These are phyloP conservation scores for Lachnellula suecica DNA, from an alignment of 2,329 filamentous ascomycete species.

Conservation along the genomic window DNA sequence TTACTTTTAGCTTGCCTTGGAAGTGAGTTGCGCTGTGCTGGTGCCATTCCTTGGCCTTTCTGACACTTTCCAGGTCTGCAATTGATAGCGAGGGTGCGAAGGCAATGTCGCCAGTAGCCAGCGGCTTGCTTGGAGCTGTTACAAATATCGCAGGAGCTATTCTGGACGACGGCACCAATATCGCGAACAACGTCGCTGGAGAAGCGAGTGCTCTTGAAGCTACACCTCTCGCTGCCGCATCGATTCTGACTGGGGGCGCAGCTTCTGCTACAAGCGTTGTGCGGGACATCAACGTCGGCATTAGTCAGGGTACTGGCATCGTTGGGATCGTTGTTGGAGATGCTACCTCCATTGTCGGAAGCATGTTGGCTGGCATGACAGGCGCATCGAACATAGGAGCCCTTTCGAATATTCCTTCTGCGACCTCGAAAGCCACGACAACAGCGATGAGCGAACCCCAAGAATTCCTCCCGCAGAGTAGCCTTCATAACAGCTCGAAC, in stretches of 20 bases:
- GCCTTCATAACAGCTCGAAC: neutral
- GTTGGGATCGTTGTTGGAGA: slow-evolving; percentile 11
- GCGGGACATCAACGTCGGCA: slow-evolving; percentile 1
- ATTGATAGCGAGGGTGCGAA: slow-evolving; percentile 4
- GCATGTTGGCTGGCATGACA: slow-evolving; percentile 9
- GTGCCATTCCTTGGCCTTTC: neutral
- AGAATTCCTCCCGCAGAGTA: slow-evolving; percentile 4
- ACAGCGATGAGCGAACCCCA: neutral
- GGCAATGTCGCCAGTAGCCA: slow-evolving; percentile 5
- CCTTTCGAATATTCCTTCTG: slow-evolving; percentile 4
- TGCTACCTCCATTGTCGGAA: slow-evolving; percentile 15
- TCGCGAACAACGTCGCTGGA: neutral
- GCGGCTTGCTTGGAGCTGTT: slow-evolving; percentile 13
- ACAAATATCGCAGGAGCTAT: slow-evolving; percentile 20
- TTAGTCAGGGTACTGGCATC: slow-evolving; percentile 12
- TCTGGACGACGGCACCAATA: slow-evolving; percentile 9
- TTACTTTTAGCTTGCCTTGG: slow-evolving; percentile 18
- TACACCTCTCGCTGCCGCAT: neutral
- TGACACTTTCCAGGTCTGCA: neutral
- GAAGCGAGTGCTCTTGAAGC: neutral
- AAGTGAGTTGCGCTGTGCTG: slow-evolving; percentile 8
- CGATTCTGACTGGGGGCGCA: slow-evolving; percentile 2
- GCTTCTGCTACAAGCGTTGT: neutral
- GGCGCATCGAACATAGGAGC: slow-evolving; percentile 12
- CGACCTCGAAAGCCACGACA: too few species aligned